Conservation (phyloP, 495 filamentous ascomycete species). For the Podospora australis region DNA sequence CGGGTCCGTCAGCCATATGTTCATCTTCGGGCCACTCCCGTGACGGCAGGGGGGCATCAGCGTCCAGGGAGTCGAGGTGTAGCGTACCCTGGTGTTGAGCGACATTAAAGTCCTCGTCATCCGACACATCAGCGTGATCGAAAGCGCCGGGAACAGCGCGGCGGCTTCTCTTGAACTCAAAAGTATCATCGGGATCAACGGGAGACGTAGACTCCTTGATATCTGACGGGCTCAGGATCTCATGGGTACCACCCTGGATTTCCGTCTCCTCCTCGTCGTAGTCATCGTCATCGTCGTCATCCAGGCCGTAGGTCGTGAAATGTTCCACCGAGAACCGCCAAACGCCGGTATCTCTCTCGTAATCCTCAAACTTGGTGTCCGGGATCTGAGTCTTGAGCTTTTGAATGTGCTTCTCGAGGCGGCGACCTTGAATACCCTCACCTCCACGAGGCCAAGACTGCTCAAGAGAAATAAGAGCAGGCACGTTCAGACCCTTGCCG, state of each 20-base stretch:
- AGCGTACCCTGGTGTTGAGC: slow-evolving; percentile 72
- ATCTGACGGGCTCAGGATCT: slow-evolving; percentile 11
- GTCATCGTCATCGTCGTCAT: slow-evolving; percentile 74
- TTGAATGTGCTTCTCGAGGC: slow-evolving; percentile 73
- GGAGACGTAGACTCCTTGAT: slow-evolving; percentile 22
- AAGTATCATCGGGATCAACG: slow-evolving; percentile 66
- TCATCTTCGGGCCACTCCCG: slow-evolving; percentile 54
- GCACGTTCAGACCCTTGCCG: slow-evolving; percentile 87
- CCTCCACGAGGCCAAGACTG: slow-evolving; percentile 81
- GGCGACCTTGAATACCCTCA: slow-evolving; percentile 20
- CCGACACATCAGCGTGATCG: slow-evolving; percentile 48
- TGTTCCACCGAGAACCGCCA: slow-evolving; percentile 92
- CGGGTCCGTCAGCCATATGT: slow-evolving; percentile 59
- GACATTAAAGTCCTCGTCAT: slow-evolving; percentile 34
- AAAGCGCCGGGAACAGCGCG: slow-evolving; percentile 74
- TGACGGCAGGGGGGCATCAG: slow-evolving; percentile 57
- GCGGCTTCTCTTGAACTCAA: slow-evolving; percentile 66
- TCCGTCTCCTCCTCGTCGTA: slow-evolving; percentile 67
- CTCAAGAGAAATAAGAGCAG: slow-evolving; percentile 73
- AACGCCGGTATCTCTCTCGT: slow-evolving; percentile 67
- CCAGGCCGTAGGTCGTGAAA: slow-evolving; percentile 91
- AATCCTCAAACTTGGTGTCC: slow-evolving; percentile 74
- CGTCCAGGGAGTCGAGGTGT: slow-evolving; percentile 80
- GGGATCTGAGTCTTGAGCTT: slow-evolving; percentile 62
- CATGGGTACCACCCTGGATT: slow-evolving; percentile 27